Evolutionary conservation across 768 basidiomycete genomes (phyloP).

Genomic region (Cystofilobasidium ferigula): DNA sequence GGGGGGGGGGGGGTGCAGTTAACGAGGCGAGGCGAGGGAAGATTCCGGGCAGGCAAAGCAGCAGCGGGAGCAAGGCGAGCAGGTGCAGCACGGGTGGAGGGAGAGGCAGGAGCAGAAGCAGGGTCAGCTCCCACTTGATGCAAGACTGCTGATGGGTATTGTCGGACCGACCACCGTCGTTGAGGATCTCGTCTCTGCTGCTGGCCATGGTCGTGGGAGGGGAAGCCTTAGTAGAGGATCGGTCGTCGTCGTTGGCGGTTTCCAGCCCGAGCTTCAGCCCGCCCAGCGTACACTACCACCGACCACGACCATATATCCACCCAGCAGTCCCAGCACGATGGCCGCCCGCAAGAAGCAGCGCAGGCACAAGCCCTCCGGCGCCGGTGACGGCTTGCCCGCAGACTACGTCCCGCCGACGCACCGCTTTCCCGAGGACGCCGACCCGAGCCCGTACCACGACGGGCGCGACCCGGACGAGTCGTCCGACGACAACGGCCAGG

Average conservation of each 20-base stretch:
- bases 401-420: background rate
- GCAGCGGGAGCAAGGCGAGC: background rate
- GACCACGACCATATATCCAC: background rate
- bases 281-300: too few relatives aligned
- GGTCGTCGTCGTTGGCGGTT: too few relatives aligned
- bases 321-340: background rate
- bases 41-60: conserved; percentile 25
- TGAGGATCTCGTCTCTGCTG: conserved; percentile 61
- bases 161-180: conserved; percentile 55
- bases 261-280: background rate
- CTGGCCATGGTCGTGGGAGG: conserved; percentile 11
- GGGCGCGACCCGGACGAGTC: background rate
- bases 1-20: too few relatives aligned
- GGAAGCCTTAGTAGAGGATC: background rate
- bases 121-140: too few relatives aligned
- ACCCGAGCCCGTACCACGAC: background rate
- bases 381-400: too few relatives aligned
- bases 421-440: conserved; percentile 1
- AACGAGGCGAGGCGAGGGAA: conserved; percentile 24
- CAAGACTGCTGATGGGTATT: too few relatives aligned
- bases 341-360: background rate
- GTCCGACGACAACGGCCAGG: background rate
- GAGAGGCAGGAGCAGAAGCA: background rate
- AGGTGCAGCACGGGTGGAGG: background rate
- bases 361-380: background rate